A percentile compares a stretch with the other conserved stretches of the same genome.
Conservation (phyloP, 805 yeast species). For the Saccharomycopsis lassenensis region DNA sequence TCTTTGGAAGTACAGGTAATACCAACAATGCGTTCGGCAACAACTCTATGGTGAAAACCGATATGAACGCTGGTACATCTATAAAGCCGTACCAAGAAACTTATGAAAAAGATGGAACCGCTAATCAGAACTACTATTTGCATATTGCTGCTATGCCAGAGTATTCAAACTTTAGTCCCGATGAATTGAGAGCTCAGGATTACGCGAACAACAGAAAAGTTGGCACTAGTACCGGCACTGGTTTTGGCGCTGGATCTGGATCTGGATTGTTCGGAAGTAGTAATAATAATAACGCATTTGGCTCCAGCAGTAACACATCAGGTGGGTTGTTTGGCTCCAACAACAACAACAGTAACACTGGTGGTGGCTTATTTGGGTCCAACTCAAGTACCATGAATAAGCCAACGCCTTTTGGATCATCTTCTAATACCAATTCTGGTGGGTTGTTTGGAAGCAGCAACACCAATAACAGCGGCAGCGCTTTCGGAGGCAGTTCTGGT, state of each 20-base stretch:
- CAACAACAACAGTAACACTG: constrained; percentile 15
- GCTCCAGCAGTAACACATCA: constrained; percentile 1
- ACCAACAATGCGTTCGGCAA: constrained; percentile 22
- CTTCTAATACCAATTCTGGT: constrained; percentile 19
- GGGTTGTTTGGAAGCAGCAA: constrained; percentile 22
- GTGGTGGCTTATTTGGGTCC: constrained; percentile 24
- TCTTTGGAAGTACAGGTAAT: constrained; percentile 21
- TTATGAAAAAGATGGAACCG: constrained; percentile 58
- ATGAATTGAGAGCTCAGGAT: constrained; percentile 84
- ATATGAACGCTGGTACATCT: constrained; percentile 48
- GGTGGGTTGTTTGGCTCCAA: constrained; percentile 25
- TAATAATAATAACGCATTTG: constrained; percentile 3
- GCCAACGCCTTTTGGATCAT: constrained; percentile 5
- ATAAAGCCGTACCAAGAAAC: constrained; percentile 57
- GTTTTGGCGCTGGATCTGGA: constrained; percentile 18
- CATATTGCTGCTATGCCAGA: constrained; percentile 85
- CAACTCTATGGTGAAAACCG: constrained; percentile 16
- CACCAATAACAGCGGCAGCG: neutral
- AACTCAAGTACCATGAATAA: no score
- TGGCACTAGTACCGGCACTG: constrained; percentile 24
- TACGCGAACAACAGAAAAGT: constrained; percentile 61
- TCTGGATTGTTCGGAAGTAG: constrained; percentile 26
- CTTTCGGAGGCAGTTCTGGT: constrained; percentile 16
- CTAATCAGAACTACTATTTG: constrained; percentile 52
- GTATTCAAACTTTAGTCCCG: constrained; percentile 68